Percentiles rank a stretch among this genome's conserved stretches.
These are phyloP conservation scores for Candida easanensis DNA, from an alignment of 805 yeast species.

Conservation along the genomic window DNA sequence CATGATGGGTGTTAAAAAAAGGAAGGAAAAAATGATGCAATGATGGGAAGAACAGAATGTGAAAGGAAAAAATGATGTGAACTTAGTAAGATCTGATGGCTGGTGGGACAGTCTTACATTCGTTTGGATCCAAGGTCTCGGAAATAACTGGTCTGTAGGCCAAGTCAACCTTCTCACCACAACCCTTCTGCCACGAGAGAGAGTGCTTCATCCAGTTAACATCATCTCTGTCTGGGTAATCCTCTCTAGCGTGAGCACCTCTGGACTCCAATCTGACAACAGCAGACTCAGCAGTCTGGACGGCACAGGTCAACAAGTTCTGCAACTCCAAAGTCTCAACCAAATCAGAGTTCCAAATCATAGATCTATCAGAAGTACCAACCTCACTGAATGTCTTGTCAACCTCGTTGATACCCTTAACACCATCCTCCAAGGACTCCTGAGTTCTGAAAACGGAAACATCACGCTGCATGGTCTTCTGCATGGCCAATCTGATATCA, in stretches of 20 bases:
- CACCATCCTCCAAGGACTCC: slow-evolving; percentile 90
- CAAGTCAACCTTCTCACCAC: slow-evolving; percentile 70
- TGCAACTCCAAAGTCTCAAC: slow-evolving; percentile 95
- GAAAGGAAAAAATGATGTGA: neutral
- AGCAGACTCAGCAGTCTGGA: slow-evolving; percentile 92
- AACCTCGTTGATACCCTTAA: slow-evolving; percentile 66
- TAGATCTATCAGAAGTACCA: slow-evolving; percentile 89
- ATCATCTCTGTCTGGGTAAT: slow-evolving; percentile 94
- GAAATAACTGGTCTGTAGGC: slow-evolving; percentile 83
- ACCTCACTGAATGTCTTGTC: slow-evolving; percentile 74
- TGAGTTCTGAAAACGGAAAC: slow-evolving; percentile 97
- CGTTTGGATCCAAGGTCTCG: slow-evolving; percentile 83
- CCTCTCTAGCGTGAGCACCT: slow-evolving; percentile 99
- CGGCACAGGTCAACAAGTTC: slow-evolving; percentile 94
- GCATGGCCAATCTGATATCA: slow-evolving; percentile 88
- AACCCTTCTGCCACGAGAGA: slow-evolving; percentile 79
- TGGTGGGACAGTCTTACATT: slow-evolving; percentile 96
- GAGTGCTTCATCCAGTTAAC: slow-evolving; percentile 97
- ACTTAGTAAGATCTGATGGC: slow-evolving; percentile 87
- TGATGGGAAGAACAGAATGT: neutral
- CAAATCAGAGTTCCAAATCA: slow-evolving; percentile 98
- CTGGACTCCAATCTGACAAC: slow-evolving; percentile 95
- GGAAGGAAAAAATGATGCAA: neutral
- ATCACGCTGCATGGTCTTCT: slow-evolving; percentile 92
- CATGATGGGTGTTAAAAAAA: neutral